Base-by-base conservation (phyloP, 2,329 filamentous ascomycete genomes). In the Ophiostoma triangulosporum region DNA sequence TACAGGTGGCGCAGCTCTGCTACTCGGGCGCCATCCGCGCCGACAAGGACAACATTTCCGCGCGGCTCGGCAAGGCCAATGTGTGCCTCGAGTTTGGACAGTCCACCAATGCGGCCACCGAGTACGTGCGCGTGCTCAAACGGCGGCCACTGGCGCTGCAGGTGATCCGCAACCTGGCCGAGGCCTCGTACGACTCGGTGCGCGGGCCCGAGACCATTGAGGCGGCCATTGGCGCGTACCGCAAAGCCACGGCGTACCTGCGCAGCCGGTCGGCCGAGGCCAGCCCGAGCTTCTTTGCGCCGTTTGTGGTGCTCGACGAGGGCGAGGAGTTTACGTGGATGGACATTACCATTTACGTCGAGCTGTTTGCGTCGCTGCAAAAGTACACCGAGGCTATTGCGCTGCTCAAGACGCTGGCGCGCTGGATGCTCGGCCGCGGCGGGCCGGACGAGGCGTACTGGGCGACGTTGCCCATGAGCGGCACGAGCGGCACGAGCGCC, bases 281-380 rank as follows among this genome's bases (percentile, higher is more conserved):
- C 15, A 49, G 36, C 36, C 29, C 54, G 20, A 48, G 53, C 53
- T 40, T 35, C 29, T 45, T 43, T 43, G 35, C 31, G 33, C 58
- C 58, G 2, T 46, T 29, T n/a, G 32, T 59, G 27, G 63, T 45
- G 8, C 56, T 64, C 3, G 62, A 68, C 48, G 65, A 65, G 40
- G 65, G 64, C 52, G 65, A 66, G 35, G 64, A 63, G 12, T 72
- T 75, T 52, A 72, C 73, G 31, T 98, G 91, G 91, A 82, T 84
- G 52, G 86, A 97, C 64, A 73, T 94, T 40, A 86, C 88, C 57
- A 84, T 90, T 52, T 95, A 93, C 60, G 77, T 88, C 36, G 88
- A 96, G 62, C 74, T 97, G 17, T 81, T 90, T 57, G 79, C 81
- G 27, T 78, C 82, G 48, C 68, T 80, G 9, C 75, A 76, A 35